A percentile compares a stretch with the other conserved stretches of the same genome.
phyloP scores from a whole-genome alignment of 2,329 filamentous ascomycete species.

The Myriangium duriaei region DNA sequence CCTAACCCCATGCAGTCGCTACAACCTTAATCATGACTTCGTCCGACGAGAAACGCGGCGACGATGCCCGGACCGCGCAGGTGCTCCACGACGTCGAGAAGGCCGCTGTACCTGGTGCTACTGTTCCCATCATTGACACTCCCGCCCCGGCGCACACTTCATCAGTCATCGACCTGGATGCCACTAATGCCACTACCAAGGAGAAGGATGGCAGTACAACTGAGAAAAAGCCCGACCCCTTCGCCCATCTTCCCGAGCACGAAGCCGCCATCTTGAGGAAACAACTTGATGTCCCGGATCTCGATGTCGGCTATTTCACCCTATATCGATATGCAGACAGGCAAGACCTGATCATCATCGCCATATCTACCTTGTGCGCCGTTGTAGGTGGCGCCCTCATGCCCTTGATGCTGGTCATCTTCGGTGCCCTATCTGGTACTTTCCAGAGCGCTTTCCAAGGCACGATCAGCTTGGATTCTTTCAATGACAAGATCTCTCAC shows the following conservation, averaged over 20 bases:
- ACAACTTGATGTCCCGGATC: slow-evolving; percentile 30
- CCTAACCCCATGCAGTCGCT: too few species aligned
- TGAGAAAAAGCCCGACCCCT: slow-evolving; percentile 19
- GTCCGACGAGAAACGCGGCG: too few species aligned
- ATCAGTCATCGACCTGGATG: slow-evolving; percentile 4
- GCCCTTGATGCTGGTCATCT: slow-evolving; percentile 42
- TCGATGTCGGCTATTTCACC: slow-evolving; percentile 29
- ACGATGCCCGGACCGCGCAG: too few species aligned
- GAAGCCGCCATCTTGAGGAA: slow-evolving; percentile 24
- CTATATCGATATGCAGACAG: slow-evolving; percentile 34
- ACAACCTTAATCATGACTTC: too few species aligned
- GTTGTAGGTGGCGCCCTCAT: slow-evolving; percentile 23
- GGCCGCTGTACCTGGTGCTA: slow-evolving; percentile 1
- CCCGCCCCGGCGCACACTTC: neutral
- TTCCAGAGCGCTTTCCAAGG: slow-evolving; percentile 54
- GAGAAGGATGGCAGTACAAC: slow-evolving; percentile 1
- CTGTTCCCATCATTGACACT: slow-evolving; percentile 1
- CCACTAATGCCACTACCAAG: neutral
- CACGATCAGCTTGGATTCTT: slow-evolving; percentile 38
- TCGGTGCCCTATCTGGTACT: slow-evolving; percentile 59
- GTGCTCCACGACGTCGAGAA: slow-evolving; percentile 8
- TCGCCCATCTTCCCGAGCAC: slow-evolving; percentile 26
- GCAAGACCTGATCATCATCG: slow-evolving; percentile 29
- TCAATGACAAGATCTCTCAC: slow-evolving; percentile 46
- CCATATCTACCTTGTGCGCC: slow-evolving; percentile 24